Base-by-base conservation (phyloP, 1,284 basidiomycete species). In the Tylopilus sp. region DNA sequence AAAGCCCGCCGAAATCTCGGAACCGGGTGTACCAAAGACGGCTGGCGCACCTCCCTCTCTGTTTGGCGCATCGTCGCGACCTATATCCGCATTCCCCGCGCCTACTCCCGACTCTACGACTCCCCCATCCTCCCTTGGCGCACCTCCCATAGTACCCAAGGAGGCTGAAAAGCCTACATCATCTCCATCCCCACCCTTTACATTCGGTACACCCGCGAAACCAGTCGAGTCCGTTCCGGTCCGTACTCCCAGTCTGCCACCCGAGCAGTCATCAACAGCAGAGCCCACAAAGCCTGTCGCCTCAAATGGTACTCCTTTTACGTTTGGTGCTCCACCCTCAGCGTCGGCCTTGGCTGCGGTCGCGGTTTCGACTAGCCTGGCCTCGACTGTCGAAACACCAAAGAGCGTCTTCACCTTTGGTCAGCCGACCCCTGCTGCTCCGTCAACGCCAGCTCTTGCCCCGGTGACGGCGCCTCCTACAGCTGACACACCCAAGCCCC, bases 341-440 rank as follows among this genome's bases (percentile, higher is more conserved):
- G 33, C 31, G 2, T 25, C 36, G 25, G 21, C 43, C 4, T 43
- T 51, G 2, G 26, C 43, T 18, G 18, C 49, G 1, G 51, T 26
- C 33, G 15, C 40, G 3, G 36, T 36, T 18, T 31, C 44, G 8
- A 40, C 58, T 16, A 19, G 53, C 12, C n/a, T 60, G 16, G 30
- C 48, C 15, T 11, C 41, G 44, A 33, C 34, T 8, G 26, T 31
- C 2, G 67, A 68, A 35, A 46, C 51, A 9, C 49, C 62, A 31
- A 66, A 69, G 51, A 55, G 48, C 30, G 51, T 12, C 19, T 64
- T 69, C 19, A 41, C 57, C 3, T 66, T 68, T 35, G 55, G 54
- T 47, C 64, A 49, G 39, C 38, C 61, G 5, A 10, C 50, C n/a
- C 8, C 59, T 18, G 9, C 44, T n/a, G 28, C 51, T 10, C 25